phyloP scores from a whole-genome alignment of 1,284 basidiomycete genomes.

The Sphaerobolus stellatus region DNA sequence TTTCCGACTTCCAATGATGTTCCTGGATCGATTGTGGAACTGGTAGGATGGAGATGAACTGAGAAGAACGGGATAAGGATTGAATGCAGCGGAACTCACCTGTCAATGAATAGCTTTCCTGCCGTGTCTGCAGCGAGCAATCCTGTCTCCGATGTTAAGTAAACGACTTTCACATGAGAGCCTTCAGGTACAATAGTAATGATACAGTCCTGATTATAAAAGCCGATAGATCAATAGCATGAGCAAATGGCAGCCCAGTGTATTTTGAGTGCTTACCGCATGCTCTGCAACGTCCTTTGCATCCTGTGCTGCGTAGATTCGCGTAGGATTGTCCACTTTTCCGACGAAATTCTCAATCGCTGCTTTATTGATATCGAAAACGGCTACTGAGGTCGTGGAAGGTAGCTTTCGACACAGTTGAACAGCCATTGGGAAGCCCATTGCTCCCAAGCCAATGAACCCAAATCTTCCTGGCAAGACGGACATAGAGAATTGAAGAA shows the following conservation, averaged over 20 bases:
- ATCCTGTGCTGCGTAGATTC: not conserved
- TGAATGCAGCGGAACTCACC: not conserved
- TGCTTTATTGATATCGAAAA: conserved; percentile 14
- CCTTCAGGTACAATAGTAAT: conserved; percentile 20
- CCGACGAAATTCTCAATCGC: conserved; percentile 13
- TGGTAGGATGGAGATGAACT: not conserved
- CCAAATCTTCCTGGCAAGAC: conserved; percentile 7
- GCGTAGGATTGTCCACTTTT: not conserved
- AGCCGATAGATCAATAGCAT: not conserved
- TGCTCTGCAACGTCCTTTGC: conserved; percentile 10
- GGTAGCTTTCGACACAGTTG: conserved; percentile 17
- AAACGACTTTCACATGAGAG: conserved; percentile 17
- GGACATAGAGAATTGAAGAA: not conserved
- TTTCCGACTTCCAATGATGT: conserved; percentile 18
- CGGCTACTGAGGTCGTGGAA: conserved; percentile 6
- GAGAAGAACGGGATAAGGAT: not conserved
- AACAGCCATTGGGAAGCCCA: conserved; percentile 20
- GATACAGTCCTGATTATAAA: conserved; percentile 7
- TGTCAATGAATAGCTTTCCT: conserved; percentile 13
- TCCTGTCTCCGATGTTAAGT: conserved; percentile 13
- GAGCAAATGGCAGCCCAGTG: not conserved
- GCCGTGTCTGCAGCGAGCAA: conserved; percentile 15
- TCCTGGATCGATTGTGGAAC: conserved; percentile 20
- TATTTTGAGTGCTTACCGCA: conserved; percentile 2
- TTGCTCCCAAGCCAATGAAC: conserved; percentile 13